A percentile compares a stretch with the other conserved stretches of the same genome.
Conservation (phyloP, 2,329 filamentous ascomycete species). For the Lachnellula hyalina region DNA sequence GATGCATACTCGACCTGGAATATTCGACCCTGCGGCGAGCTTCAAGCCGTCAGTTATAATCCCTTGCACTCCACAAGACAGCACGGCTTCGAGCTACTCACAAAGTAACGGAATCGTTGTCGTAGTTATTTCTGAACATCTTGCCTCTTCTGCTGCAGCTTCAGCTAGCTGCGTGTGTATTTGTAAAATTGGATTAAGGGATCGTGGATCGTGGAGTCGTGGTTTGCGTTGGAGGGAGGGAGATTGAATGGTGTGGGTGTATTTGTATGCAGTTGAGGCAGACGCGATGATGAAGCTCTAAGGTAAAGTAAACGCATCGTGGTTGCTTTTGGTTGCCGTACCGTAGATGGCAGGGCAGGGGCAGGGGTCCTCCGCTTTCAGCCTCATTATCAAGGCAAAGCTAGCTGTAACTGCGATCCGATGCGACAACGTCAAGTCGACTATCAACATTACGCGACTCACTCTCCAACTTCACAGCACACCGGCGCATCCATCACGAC, state of each 20-base stretch:
- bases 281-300: slow-evolving; percentile 30
- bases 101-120: slow-evolving; percentile 99
- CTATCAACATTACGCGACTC: too few relatives aligned
- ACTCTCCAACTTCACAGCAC: too few relatives aligned
- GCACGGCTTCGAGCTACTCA: slow-evolving; percentile 43
- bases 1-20: slow-evolving; percentile 99
- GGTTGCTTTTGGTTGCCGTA: slow-evolving; percentile 12
- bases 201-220: slow-evolving; percentile 6
- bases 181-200: not conserved
- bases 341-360: not conserved
- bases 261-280: slow-evolving; percentile 20
- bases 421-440: too few relatives aligned
- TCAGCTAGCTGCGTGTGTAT: slow-evolving; percentile 6
- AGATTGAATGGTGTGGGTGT: not conserved
- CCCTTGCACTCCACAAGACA: not conserved
- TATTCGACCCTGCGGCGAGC: slow-evolving; percentile 97
- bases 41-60: slow-evolving; percentile 37
- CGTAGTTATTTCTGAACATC: slow-evolving; percentile 99
- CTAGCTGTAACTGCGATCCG: slow-evolving; percentile 9
- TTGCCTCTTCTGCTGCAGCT: slow-evolving; percentile 35
- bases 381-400: slow-evolving; percentile 14
- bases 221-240: not conserved
- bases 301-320: slow-evolving; percentile 8
- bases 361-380: not conserved
- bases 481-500: too few relatives aligned